Evolutionary conservation across 768 basidiomycete genomes (phyloP), one percentile per base, ranked within the genome.

Genomic region (Mycena rebaudengoi): DNA sequence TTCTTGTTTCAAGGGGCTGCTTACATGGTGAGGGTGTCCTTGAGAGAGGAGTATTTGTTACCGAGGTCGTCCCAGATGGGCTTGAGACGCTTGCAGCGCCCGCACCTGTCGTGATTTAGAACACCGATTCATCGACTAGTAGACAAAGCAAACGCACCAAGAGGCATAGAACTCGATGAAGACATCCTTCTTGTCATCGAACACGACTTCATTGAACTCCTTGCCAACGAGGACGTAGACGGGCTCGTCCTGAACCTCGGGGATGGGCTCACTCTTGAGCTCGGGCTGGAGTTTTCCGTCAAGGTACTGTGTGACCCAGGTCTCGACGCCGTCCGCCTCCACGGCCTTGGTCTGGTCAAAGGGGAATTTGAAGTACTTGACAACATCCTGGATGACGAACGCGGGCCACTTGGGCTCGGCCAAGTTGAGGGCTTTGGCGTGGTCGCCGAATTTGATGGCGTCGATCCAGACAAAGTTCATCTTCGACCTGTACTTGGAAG

Each of bases 381-480:
- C 73, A 43, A 98, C 72, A 69, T 98, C 87, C 80, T 99, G 98
- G 67, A 99, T 81, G 72, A 98, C 96, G 73, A 99, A 96, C 40
- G 89, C 84, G 13, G 98, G 98, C 96, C 95, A 98, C 70, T 91
- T 91, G 70, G 88, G 78, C 71, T 95, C 93, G 26, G 76, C 74
- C 58, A 99, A 85, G 85, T 96, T 97, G 60, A 99, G 86, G 2
- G 94, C 92, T 78, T 95, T 96, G 69, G 91, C 98, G 81, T 99
- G 98, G 71, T 99, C 97, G 70, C 87, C 88, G 70, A 96, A 99
- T 76, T 96, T 95, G 80, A 91, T 80, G 23, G 95, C 96, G 76
- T 99, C 98, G 70, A 99, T 99, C 90, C 91, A 97, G 64, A 99
- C 97, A 76, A 98, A 98, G 89, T 98, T 98, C 75, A 99, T 73